Conservation (phyloP, 805 yeast genomes). For the Jamesozyma hellenica region DNA sequence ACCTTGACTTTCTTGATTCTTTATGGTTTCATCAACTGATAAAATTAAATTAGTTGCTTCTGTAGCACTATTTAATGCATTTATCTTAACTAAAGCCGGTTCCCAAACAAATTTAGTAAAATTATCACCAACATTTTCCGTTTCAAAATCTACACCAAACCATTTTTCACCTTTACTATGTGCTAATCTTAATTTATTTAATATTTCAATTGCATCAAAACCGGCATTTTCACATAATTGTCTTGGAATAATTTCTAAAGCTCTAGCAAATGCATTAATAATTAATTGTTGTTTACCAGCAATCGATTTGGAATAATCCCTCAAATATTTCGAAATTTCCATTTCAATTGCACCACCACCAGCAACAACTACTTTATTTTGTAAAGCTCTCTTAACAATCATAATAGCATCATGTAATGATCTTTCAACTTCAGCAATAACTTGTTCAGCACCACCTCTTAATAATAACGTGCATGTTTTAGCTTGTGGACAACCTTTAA, state of each 20-base stretch:
- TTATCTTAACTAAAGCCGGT: conserved; percentile 86
- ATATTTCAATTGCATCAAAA: conserved; percentile 88
- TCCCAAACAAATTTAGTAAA: conserved; percentile 91
- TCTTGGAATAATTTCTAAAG: conserved; percentile 92
- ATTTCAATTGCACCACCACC: conserved; percentile 99
- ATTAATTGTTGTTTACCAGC: conserved; percentile 95
- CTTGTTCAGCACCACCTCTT: conserved; percentile 98
- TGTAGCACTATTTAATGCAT: conserved; percentile 91
- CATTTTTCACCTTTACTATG: conserved; percentile 90
- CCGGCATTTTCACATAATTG: conserved; percentile 99
- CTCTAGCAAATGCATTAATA: conserved; percentile 85
- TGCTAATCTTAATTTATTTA: conserved; percentile 82
- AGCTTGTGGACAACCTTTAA: conserved; percentile 85
- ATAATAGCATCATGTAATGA: conserved; percentile 96
- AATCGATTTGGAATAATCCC: conserved; percentile 78
- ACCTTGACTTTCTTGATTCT: conserved; percentile 54
- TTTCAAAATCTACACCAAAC: conserved; percentile 87
- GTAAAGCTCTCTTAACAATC: conserved; percentile 93
- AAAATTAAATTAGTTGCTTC: conserved; percentile 91
- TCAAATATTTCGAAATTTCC: conserved; percentile 82
- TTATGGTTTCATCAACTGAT: conserved; percentile 92
- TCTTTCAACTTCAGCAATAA: conserved; percentile 94
- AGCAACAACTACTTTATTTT: conserved; percentile 80
- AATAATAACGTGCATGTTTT: conserved; percentile 86
- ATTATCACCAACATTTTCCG: conserved; percentile 74